Base-by-base conservation (phyloP, 306 rosid species). In the Spatholobus suberectus region DNA sequence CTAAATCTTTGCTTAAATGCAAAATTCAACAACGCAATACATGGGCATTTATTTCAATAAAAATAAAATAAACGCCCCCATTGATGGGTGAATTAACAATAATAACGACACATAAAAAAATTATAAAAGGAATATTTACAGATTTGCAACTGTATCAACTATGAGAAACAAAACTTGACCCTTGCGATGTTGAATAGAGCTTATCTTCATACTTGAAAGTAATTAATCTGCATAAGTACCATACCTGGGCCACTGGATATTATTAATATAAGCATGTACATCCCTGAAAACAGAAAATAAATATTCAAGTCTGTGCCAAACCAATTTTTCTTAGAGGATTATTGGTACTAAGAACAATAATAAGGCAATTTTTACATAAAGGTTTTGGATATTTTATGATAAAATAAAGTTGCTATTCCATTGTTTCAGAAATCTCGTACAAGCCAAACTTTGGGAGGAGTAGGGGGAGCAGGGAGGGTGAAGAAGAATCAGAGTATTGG, bases 41-140 rank as follows among this genome's bases (percentile, higher is more conserved):
- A 47, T 40, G 66, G 80, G 73, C 88, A 83, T 75, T 77, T 83
- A 79, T 85, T 81, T 76, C 65, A 46, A 67, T 69, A 54, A 79
- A 76, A 80, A 34, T 41, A 83, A 40, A 82, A 85, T 84, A 44
- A 20, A n/a, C n/a, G 82, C 51, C 67, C 61, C 77, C 18, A 69
- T 68, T 55, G 29, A 18, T 76, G 35, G 35, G 83, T 47, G 38
- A 62, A 49, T 54, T 76, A 75, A 66, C 80, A 75, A 81, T 51
- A 71, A 68, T 29, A 69, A 41, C 34, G 49, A 40, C 58, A 20
- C 40, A 75, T 34, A 24, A 47, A 58, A 27, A 54, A 49, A 72
- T 37, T 18, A 23, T 13, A 76, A 51, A 69, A 21, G 43, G 84
- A 80, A 80, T 86, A 90, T 90, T 86, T 89, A 92, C 92, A 90